Evolutionary conservation across 73 alveolate species (phyloP), one percentile per base, ranked within the genome.

Genomic region (Blepharisma stoltei): DNA sequence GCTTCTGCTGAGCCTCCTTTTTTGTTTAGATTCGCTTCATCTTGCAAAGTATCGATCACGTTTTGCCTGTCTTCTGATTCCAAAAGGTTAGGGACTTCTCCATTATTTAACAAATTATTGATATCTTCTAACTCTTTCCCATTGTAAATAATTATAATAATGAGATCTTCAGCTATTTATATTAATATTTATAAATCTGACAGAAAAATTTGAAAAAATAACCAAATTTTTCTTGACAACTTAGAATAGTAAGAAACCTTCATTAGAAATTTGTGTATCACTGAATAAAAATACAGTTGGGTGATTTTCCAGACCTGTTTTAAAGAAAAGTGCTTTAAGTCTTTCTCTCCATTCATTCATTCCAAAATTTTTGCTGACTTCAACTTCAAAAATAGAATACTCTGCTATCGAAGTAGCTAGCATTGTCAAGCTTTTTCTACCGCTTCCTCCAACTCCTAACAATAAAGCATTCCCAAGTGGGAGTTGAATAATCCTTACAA

Each of bases 381-480:
- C 98, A 25, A 94, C 93, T 70, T 75, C 65, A 75, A 82, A 83
- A 7, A 86, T 80, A 60, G 95, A 97, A 65, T 82, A 88, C 37
- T 80, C 85, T 43, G 98, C 98, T 25, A 98, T 97, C 83, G 81
- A 96, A 9, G 99, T 95, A 8, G 99, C 98, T 75, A 98, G 88
- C 43, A 92, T 87, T 48, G 99, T 97, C 54, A 97, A 87, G 23
- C 98, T 87, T 88, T 97, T 98, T 78, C 99, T 92, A 77, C 99
- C 99, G 44, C 99, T 95, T 79, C 99, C 99, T 65, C 99, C 99
- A 27, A 97, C 99, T 47, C 99, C 99, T 46, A 97, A 97, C 50
- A 97, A 90, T 67, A 97, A 91, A 11, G 99, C 99, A 80, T 97
- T 97, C 69, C 99, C 98, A 46, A 92, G 90, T 50, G 99, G 99